Evolutionary conservation across 1,284 basidiomycete genomes (phyloP), one percentile per base, ranked within the genome.

Genomic region (Papiliotrema terrestris): DNA sequence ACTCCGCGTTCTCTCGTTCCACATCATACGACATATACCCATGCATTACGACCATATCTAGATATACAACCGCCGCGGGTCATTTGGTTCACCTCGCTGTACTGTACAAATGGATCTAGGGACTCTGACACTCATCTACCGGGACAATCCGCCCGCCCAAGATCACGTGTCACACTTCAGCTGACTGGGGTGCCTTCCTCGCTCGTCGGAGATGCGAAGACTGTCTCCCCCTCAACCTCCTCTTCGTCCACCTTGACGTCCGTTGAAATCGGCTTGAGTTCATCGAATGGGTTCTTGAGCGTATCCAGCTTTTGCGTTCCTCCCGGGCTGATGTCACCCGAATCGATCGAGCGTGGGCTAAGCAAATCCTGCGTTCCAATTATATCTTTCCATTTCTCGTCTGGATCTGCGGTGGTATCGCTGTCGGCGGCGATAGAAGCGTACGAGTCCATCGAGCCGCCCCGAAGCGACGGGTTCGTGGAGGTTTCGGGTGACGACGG

Each of bases 381-480:
- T 8, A 59, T 35, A 19, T 58, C 63, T 9, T 45, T 22, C 41
- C 54, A 62, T 37, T 54, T 49, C 2, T 60, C 63, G 32, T 59
- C 60, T 17, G 56, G 54, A 17, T 64, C 51, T 1, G 53, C 43
- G 9, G 51, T 49, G 29, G 50, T 61, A 1, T 61, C 61, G 19
- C 60, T 61, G 0, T 29, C 50, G 2, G 32, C 51, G 15, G 54
- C 59, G 4, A 64, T 57, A 2, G 71, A 66, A 6, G 54, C 55
- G 50, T 74, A 75, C 26, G 72, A 74, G 55, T 74, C 73, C 66
- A 73, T 71, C 9, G 71, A 73, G 0, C 71, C 69, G 3, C 64
- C 64, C 2, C 58, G 57, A 2, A 58, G 41, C 2, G 62, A 66
- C 13, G 51, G 55, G 49, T 54, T 52, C 23, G 61, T 58, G 17